Conservation (phyloP, 2,329 filamentous ascomycete genomes). For the Epichloe baconii region DNA sequence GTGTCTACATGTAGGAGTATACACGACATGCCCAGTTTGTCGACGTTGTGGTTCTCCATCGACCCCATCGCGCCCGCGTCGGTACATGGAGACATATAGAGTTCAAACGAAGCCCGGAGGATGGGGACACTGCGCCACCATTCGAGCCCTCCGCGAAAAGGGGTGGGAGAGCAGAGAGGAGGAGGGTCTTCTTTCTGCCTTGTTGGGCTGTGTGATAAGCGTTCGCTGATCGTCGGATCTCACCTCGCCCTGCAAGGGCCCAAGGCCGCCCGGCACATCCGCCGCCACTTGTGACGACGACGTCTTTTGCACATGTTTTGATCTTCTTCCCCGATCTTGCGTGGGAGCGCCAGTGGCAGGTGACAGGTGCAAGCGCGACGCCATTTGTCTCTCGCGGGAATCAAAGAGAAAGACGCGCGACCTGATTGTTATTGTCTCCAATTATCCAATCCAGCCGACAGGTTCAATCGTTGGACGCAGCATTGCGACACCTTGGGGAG, state of each 20-base stretch:
- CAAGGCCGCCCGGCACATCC: neutral
- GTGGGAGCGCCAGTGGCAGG: neutral
- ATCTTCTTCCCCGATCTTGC: neutral
- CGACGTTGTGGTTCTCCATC: neutral
- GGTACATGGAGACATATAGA: no score
- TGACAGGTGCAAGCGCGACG: neutral
- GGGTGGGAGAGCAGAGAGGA: no score
- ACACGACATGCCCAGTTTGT: neutral
- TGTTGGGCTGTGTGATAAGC: neutral
- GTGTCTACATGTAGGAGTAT: no score
- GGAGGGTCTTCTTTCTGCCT: no score
- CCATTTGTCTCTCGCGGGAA: neutral
- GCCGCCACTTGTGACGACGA: neutral
- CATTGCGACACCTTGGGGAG: neutral
- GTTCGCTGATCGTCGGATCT: neutral
- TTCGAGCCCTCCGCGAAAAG: no score
- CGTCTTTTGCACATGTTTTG: neutral
- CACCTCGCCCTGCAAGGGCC: neutral
- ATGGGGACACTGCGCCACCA: no score
- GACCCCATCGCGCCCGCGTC: no score
- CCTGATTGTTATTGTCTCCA: neutral
- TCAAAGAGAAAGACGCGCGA: neutral
- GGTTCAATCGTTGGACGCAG: no score
- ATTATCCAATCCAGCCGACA: neutral
- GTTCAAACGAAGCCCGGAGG: no score